Conservation (phyloP, 345 rosid species). For the Euphorbia tirucalli region DNA sequence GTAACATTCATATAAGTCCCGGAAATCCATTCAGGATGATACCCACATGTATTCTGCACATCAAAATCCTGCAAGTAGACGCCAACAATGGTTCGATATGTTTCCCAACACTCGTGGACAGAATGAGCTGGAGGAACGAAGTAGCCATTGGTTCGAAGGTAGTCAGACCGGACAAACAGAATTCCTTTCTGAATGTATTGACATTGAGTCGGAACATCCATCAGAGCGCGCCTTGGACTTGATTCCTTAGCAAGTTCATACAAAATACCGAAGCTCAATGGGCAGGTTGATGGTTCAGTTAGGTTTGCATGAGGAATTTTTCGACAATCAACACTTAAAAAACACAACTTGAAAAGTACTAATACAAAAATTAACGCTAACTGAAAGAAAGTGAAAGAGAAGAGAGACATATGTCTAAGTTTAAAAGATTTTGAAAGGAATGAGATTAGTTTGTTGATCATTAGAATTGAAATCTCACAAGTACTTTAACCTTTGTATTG, state of each 20-base stretch:
- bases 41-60: conserved; percentile 30
- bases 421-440: conserved; percentile 3
- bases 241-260: conserved; percentile 11
- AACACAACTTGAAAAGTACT: neutral
- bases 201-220: conserved; percentile 16
- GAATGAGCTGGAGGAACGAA: conserved; percentile 33
- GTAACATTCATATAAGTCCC: conserved; percentile 28
- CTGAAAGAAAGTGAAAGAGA: neutral
- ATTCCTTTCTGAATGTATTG: conserved; percentile 23
- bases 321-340: conserved; percentile 1
- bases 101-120: conserved; percentile 30
- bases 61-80: conserved; percentile 27
- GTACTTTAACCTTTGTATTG: neutral
- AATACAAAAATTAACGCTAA: conserved; percentile 6
- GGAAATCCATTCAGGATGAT: conserved; percentile 25
- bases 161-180: conserved; percentile 32
- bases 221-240: conserved; percentile 14
- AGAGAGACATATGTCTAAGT: conserved; percentile 20
- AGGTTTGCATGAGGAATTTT: conserved; percentile 1
- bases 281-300: conserved; percentile 23
- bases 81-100: conserved; percentile 15
- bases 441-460: neutral
- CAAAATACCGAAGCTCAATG: conserved; percentile 28
- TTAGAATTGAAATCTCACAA: neutral
- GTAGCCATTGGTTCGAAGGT: conserved; percentile 23